Evolutionary conservation across 768 basidiomycete genomes (phyloP), one percentile per base, ranked within the genome.

Genomic region (Hericium rajendrae): DNA sequence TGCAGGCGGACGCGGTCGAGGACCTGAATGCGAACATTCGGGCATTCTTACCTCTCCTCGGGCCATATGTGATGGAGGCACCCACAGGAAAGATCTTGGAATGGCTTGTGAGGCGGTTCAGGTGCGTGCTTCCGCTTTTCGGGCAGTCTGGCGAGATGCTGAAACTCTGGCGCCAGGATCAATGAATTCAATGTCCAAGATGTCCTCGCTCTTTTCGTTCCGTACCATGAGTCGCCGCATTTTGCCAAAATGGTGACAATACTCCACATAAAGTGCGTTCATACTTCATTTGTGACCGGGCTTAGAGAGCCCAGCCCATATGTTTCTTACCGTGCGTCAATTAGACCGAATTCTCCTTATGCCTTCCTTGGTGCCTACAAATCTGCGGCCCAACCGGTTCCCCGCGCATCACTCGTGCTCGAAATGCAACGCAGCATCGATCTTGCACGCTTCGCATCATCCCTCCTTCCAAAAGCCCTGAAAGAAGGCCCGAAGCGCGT

Each of bases 161-260:
- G 10, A 32, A 20, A 55, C 12, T 59, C 4, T 13, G 46, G 51
- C 18, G 4, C 16, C 55, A 97, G 95, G 68, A 83, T 97, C 26
- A 80, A 97, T 66, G 94, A 98, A 68, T 93, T 97, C 74, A 97
- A 98, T 65, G 78, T 94, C 55, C 80, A 86, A 55, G 78, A 80
- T 22, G 67, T 94, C 26, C 76, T 98, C 6, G 72, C 84, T 8
- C 74, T 93, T 22, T 98, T 98, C 71, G 73, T 97, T 32, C 97
- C 97, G 0, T 97, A 95, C 67, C 93, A 98, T 65, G 91, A 94
- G 63, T 89, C 94, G 4, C 85, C 90, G 0, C 93, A 97, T 68
- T 98, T 98, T 70, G 80, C 87, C 9, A 95, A 97, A 64, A 91
- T 97, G 78, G 76, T 97, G 24, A 83, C 88, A 2, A 92, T 99